Base-by-base conservation (phyloP, 176 grass and related monocot species). In the Lolium perenne region DNA sequence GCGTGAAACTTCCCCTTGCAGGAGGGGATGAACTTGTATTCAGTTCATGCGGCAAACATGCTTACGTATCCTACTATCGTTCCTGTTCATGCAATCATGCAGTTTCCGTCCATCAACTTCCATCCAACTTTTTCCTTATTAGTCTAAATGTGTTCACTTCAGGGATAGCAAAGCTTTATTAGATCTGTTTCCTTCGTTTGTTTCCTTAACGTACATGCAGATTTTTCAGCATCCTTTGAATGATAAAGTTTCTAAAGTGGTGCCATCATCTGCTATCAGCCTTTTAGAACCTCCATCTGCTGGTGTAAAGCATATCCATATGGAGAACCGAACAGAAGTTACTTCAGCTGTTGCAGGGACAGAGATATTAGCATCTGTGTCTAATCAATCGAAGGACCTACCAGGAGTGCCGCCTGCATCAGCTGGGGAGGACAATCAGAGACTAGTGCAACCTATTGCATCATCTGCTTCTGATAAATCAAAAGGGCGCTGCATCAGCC, bases 1-100 rank as follows among this genome's bases (percentile, higher is more conserved):
- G 88, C 59, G 80, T 83, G 18, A 92, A 91, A 81, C 83, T 91
- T 90, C 12, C 85, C 70, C 90, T 99, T 48, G 91, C 59, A 75
- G 97, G 97, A 90, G 97, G 97, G 22, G 97, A 99, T 88, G 97
- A 99, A 76, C 60, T 99, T 6, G 63, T 99, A 79, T 99, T 99
- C 78, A 89, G 77, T 88, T 84, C 90, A 56, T 91, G 85, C 14
- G 87, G 92, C 66, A 96, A 86, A 23, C 94, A 99, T 96, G 88
- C 97, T 77, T 99, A 97, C 79, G 97, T 99, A 99, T 96, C 92
- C 90, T 96, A 80, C 82, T 76, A 67, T 65, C 12, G 25, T 64
- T 87, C 58, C 86, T 73, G 21, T 84, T 80, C 20, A 79, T 83
- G 43, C 49, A 78, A 26, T 84, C 48, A 80, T 58, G n/a, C 66